These are phyloP conservation scores for Xylaria flabelliformis DNA, from an alignment of 495 filamentous ascomycete genomes.

Conservation along the genomic window DNA sequence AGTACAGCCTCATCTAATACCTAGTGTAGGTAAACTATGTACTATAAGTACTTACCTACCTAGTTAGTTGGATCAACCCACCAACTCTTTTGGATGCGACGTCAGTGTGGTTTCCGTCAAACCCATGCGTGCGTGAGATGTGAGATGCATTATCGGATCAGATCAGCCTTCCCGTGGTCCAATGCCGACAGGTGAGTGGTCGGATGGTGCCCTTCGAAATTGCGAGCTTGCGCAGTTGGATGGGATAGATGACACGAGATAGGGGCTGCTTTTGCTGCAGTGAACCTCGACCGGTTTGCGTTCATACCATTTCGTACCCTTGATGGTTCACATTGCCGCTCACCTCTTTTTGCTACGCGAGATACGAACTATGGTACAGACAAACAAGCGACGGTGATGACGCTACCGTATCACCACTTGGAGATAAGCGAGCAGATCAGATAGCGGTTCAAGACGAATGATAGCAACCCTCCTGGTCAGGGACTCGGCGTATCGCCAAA, in stretches of 20 bases:
- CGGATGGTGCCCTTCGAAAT: slow-evolving; percentile 1
- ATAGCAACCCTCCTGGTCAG: neutral
- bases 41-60: too few relatives aligned
- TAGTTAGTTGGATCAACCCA: slow-evolving; percentile 9
- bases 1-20: slow-evolving; percentile 10
- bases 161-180: slow-evolving; percentile 18
- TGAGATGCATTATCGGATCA: slow-evolving; percentile 5
- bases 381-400: neutral
- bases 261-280: slow-evolving; percentile 22
- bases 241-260: slow-evolving; percentile 6
- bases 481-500: slow-evolving; percentile 20
- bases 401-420: neutral
- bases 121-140: neutral
- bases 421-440: slow-evolving; percentile 14
- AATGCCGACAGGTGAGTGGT: slow-evolving; percentile 13
- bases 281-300: slow-evolving; percentile 10
- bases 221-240: neutral
- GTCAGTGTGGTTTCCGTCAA: slow-evolving; percentile 6
- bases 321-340: slow-evolving; percentile 7
- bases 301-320: neutral
- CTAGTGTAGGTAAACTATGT: too few relatives aligned
- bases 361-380: neutral
- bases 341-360: neutral
- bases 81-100: slow-evolving; percentile 9
- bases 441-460: neutral